These are phyloP conservation scores for Termitomyces sp. DNA, from an alignment of 768 basidiomycete species.

Conservation along the genomic window DNA sequence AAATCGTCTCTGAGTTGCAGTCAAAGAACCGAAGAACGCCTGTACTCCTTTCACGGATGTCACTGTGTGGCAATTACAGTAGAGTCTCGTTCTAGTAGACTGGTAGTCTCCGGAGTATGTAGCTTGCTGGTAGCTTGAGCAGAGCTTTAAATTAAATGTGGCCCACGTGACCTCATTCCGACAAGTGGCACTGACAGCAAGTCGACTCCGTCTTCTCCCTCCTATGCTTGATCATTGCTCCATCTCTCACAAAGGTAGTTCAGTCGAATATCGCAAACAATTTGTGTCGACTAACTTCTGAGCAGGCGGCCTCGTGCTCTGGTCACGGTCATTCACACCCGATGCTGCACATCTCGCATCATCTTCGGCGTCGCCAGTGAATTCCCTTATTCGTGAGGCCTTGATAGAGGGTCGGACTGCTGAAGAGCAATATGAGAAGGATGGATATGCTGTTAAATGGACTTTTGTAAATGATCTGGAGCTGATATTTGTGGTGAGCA, in stretches of 20 bases:
- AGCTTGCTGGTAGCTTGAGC: too few species aligned
- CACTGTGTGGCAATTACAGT: too few species aligned
- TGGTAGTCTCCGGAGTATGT: too few species aligned
- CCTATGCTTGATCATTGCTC: slow-evolving; percentile 93
- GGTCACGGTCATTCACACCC: slow-evolving; percentile 94
- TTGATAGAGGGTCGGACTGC: slow-evolving; percentile 86
- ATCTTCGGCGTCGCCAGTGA: slow-evolving; percentile 78
- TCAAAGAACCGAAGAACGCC: too few species aligned
- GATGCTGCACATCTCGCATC: slow-evolving; percentile 67
- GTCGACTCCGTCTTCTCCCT: background rate
- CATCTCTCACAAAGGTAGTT: slow-evolving; percentile 86
- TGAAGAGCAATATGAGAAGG: slow-evolving; percentile 86
- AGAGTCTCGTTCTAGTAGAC: too few species aligned
- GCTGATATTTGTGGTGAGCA: slow-evolving; percentile 90
- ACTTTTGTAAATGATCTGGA: slow-evolving; percentile 93
- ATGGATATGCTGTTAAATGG: slow-evolving; percentile 94
- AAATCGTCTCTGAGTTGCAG: too few species aligned
- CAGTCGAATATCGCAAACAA: background rate
- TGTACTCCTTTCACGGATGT: too few species aligned
- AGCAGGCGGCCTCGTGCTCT: slow-evolving; percentile 87
- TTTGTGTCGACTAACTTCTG: background rate
- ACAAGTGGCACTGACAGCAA: background rate
- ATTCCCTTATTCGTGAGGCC: slow-evolving; percentile 84
- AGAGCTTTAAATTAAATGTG: background rate
- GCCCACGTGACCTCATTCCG: background rate